Percentiles rank a stretch among this genome's conserved stretches.
These are phyloP conservation scores for Russula abietina DNA, from an alignment of 768 basidiomycete species.

Conservation along the genomic window DNA sequence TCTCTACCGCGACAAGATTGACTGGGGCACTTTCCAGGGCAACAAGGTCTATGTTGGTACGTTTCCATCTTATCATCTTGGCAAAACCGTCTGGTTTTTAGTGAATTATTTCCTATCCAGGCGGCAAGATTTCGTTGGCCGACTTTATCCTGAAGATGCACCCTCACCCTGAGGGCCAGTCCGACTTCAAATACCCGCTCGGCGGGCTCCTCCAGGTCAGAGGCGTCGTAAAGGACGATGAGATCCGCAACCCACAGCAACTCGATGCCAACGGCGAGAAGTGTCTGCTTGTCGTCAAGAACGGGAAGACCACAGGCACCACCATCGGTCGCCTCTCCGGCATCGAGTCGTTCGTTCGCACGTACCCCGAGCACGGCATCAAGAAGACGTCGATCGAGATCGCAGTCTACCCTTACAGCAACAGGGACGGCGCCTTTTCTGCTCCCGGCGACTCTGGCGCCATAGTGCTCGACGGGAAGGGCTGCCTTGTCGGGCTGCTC, in stretches of 20 bases:
- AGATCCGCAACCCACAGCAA: conserved; percentile 30
- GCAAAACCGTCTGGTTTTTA: conserved; percentile 1
- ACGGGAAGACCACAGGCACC: conserved; percentile 30
- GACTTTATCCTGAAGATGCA: conserved; percentile 5
- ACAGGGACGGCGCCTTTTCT: conserved; percentile 27
- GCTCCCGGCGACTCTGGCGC: conserved; percentile 31
- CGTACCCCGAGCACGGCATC: background rate
- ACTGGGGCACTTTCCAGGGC: conserved; percentile 6
- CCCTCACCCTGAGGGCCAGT: background rate
- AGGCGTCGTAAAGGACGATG: conserved; percentile 30
- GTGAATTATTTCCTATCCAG: conserved; percentile 13
- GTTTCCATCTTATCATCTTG: conserved; percentile 18
- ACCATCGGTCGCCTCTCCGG: conserved; percentile 15
- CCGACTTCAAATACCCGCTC: background rate
- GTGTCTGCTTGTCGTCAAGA: conserved; percentile 35
- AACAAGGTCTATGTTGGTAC: conserved; percentile 23
- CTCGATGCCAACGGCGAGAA: conserved; percentile 27
- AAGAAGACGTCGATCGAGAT: conserved; percentile 16
- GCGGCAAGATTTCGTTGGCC: background rate
- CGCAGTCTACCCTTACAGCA: conserved; percentile 24
- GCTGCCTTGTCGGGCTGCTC: conserved; percentile 29
- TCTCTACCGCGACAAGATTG: conserved; percentile 2
- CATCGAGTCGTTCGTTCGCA: background rate
- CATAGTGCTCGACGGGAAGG: conserved; percentile 25
- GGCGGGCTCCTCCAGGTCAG: conserved; percentile 25